phyloP scores from a whole-genome alignment of 768 basidiomycete species.

The Lyophyllum decastes region DNA sequence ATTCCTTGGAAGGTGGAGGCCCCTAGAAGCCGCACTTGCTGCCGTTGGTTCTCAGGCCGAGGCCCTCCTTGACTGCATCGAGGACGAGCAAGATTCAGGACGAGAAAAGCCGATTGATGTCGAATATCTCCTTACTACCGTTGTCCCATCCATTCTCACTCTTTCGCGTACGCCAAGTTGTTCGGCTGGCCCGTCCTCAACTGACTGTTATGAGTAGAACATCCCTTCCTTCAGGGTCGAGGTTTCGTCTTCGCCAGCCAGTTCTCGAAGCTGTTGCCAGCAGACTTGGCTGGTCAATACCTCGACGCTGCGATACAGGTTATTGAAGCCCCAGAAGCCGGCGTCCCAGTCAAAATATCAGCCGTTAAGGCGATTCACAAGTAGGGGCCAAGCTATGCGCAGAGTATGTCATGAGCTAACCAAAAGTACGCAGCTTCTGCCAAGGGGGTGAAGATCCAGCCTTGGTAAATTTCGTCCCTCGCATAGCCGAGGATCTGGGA shows the following conservation, averaged over 20 bases:
- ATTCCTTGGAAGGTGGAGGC: constrained; percentile 74
- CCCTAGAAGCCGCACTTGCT: constrained; percentile 83
- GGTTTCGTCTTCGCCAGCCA: constrained; percentile 95
- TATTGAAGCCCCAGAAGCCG: constrained; percentile 69
- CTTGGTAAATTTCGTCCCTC: constrained; percentile 63
- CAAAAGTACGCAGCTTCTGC: constrained; percentile 58
- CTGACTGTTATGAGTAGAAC: constrained; percentile 46
- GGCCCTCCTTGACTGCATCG: constrained; percentile 71
- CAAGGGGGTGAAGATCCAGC: constrained; percentile 61
- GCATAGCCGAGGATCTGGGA: constrained; percentile 79
- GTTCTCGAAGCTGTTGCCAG: constrained; percentile 73
- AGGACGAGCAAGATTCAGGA: constrained; percentile 72
- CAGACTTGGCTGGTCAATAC: constrained; percentile 79
- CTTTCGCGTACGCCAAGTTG: constrained; percentile 59
- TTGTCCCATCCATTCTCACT: constrained; percentile 76
- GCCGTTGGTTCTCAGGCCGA: constrained; percentile 81
- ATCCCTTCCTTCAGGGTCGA: constrained; percentile 92
- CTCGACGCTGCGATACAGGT: constrained; percentile 85
- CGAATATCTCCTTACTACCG: constrained; percentile 68
- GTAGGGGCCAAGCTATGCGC: constrained; percentile 44
- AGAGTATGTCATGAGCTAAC: not conserved
- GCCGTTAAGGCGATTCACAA: constrained; percentile 93
- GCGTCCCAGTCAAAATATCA: constrained; percentile 90
- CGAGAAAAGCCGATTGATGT: constrained; percentile 74
- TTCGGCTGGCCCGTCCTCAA: not conserved